These are phyloP conservation scores for Carex scoparia DNA, from an alignment of 176 grass and related monocot genomes.

Conservation along the genomic window DNA sequence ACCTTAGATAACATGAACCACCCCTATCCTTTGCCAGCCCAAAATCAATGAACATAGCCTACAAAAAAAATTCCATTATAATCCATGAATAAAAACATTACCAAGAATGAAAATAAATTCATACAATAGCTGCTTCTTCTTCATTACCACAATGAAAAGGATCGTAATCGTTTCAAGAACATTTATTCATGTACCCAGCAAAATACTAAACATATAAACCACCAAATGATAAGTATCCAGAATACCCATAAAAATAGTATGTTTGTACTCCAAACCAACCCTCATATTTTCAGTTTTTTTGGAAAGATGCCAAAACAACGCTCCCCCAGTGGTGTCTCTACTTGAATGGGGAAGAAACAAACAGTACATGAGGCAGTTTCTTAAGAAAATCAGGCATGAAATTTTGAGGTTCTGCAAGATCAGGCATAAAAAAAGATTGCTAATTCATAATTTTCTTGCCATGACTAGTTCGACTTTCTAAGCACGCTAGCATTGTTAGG, in stretches of 20 bases:
- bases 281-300: neutral
- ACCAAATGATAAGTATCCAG: neutral
- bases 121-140: neutral
- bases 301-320: neutral
- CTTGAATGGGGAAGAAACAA: neutral
- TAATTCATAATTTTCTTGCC: too few relatives aligned
- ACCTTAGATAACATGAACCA: constrained; percentile 93
- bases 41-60: constrained; percentile 99
- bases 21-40: constrained; percentile 89
- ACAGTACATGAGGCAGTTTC: neutral
- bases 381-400: neutral
- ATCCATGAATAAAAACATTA: neutral
- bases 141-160: neutral
- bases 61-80: constrained; percentile 25
- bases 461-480: neutral
- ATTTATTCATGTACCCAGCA: neutral
- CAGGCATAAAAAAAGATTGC: neutral
- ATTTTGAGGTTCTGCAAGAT: neutral
- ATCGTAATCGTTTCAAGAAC: neutral
- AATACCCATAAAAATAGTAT: neutral
- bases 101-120: neutral
- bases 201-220: neutral
- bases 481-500: neutral
- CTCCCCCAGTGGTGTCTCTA: neutral
- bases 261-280: neutral